phyloP scores from a whole-genome alignment of 2,329 filamentous ascomycete genomes.

The Zasmidium citrigriseum region DNA sequence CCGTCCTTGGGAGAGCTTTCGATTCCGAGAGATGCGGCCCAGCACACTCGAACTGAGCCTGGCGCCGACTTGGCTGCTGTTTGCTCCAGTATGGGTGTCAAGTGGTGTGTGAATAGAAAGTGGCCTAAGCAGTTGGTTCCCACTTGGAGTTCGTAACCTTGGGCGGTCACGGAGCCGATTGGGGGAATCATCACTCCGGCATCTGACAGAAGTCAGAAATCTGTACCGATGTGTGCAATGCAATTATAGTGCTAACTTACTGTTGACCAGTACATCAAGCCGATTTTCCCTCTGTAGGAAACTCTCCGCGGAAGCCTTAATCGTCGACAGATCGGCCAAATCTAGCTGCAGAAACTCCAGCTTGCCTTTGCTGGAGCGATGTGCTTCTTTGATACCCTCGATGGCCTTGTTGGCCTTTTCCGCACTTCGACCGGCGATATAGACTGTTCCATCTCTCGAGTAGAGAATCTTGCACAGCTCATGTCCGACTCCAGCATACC shows the following conservation, averaged over 20 bases:
- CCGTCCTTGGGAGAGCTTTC: slow-evolving; percentile 26
- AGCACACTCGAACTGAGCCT: slow-evolving; percentile 32
- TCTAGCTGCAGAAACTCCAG: slow-evolving; percentile 53
- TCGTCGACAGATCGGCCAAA: slow-evolving; percentile 36
- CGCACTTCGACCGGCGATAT: slow-evolving; percentile 53
- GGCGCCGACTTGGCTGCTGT: slow-evolving; percentile 26
- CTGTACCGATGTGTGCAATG: not conserved
- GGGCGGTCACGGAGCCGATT: slow-evolving; percentile 33
- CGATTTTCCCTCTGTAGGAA: slow-evolving; percentile 38
- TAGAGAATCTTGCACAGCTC: slow-evolving; percentile 58
- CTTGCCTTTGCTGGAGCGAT: slow-evolving; percentile 40
- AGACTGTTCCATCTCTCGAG: slow-evolving; percentile 55
- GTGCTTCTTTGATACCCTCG: slow-evolving; percentile 40
- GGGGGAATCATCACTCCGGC: slow-evolving; percentile 35
- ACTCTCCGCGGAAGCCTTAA: slow-evolving; percentile 35
- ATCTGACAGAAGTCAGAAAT: not conserved
- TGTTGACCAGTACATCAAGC: slow-evolving; percentile 45
- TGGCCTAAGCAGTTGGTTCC: slow-evolving; percentile 39
- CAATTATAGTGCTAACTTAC: no score
- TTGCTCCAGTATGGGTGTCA: slow-evolving; percentile 31
- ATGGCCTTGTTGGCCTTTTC: slow-evolving; percentile 51
- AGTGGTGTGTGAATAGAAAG: slow-evolving; percentile 34
- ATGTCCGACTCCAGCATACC: slow-evolving; percentile 51
- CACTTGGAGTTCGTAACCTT: slow-evolving; percentile 37
- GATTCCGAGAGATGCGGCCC: slow-evolving; percentile 31